Percentiles rank a stretch among this genome's conserved stretches.
Conservation (phyloP, 2,329 filamentous ascomycete species). For the Dothistroma pini region DNA sequence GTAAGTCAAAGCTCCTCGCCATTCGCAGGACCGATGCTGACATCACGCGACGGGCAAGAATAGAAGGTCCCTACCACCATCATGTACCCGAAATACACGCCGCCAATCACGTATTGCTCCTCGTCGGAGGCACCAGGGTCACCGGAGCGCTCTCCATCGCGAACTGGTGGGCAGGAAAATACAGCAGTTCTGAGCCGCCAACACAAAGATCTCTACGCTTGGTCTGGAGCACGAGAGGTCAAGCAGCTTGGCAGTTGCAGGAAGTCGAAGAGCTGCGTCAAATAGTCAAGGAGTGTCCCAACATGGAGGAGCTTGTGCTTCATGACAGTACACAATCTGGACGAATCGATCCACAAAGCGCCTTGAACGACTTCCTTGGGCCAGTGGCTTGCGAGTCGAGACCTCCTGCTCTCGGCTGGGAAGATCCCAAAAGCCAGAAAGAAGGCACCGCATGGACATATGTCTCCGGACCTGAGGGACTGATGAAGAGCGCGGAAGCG, state of each 20-base stretch:
- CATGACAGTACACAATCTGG: neutral
- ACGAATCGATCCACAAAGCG: neutral
- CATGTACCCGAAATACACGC: neutral
- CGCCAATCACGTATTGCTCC: neutral
- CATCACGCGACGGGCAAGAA: neutral
- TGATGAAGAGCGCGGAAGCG: neutral
- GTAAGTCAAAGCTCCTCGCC: neutral
- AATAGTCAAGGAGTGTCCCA: neutral
- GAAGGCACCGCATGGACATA: neutral
- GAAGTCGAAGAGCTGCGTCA: neutral
- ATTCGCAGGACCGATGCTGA: neutral
- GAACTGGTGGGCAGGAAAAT: neutral
- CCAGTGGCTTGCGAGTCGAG: neutral
- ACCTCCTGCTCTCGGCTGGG: neutral
- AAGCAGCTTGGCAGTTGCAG: neutral
- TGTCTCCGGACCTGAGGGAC: neutral
- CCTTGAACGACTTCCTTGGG: neutral
- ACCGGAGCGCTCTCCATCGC: neutral
- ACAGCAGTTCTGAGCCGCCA: neutral
- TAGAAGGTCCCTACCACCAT: conserved; percentile 1
- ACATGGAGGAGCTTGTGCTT: neutral
- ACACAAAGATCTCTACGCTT: neutral
- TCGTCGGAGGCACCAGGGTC: neutral
- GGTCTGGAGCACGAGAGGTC: neutral
- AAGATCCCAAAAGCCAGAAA: neutral